phyloP scores from a whole-genome alignment of 768 basidiomycete genomes.

The Agaricus bisporus region DNA sequence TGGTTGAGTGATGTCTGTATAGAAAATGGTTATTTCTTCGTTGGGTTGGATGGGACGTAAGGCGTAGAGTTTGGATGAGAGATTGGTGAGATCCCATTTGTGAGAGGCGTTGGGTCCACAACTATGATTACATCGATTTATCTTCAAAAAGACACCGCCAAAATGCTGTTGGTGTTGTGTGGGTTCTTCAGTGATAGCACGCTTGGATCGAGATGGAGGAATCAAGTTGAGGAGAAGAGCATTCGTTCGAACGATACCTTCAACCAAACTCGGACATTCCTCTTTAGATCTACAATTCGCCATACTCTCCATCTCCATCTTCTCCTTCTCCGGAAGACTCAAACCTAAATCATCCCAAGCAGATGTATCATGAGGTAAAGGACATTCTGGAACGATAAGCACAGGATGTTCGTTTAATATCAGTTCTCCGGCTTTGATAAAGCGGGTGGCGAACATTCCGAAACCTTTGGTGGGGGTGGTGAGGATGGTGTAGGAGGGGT shows the following conservation, averaged over 20 bases:
- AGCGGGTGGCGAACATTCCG: constrained; percentile 30
- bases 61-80: constrained; percentile 35
- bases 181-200: too few relatives aligned
- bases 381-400: constrained; percentile 28
- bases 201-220: too few relatives aligned
- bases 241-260: constrained; percentile 40
- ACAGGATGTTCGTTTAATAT: constrained; percentile 35
- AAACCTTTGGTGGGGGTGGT: constrained; percentile 26
- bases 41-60: constrained; percentile 29
- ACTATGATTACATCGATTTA: constrained; percentile 41
- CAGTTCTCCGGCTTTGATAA: constrained; percentile 25
- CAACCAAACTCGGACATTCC: constrained; percentile 28
- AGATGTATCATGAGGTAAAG: constrained; percentile 20
- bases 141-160: constrained; percentile 34
- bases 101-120: constrained; percentile 39
- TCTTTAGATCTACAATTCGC: constrained; percentile 23
- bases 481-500: constrained; percentile 18
- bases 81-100: constrained; percentile 33
- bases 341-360: constrained; percentile 25
- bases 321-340: constrained; percentile 19
- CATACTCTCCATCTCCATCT: constrained; percentile 25
- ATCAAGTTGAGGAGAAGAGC: constrained; percentile 32
- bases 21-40: constrained; percentile 42
- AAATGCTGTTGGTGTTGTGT: constrained; percentile 18
- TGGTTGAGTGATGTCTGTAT: constrained; percentile 33